Evolutionary conservation across 768 basidiomycete genomes (phyloP).

Genomic region (Termitomyces sp.): DNA sequence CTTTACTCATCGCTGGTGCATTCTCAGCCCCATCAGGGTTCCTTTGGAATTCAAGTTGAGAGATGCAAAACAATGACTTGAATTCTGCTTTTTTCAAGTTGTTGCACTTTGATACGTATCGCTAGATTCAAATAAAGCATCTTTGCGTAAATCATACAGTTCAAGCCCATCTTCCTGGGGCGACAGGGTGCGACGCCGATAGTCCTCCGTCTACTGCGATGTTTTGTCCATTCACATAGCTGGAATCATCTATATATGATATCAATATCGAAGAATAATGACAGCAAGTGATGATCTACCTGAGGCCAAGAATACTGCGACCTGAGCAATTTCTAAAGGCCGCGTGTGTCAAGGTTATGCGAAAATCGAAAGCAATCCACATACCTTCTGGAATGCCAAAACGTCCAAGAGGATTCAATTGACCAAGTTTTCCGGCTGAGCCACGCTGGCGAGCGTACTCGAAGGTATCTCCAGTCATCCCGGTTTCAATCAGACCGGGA

Average conservation of each 20-base stretch:
- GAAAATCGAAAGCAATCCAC: slow-evolving; percentile 10
- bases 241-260: slow-evolving; percentile 62
- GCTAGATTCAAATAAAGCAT: not conserved
- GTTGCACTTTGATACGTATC: too few species aligned
- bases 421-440: slow-evolving; percentile 69
- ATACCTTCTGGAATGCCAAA: slow-evolving; percentile 78
- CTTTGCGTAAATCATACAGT: not conserved
- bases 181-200: slow-evolving; percentile 70
- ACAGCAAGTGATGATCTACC: slow-evolving; percentile 38
- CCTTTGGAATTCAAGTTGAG: slow-evolving; percentile 29
- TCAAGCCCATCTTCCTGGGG: slow-evolving; percentile 70
- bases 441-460: slow-evolving; percentile 73
- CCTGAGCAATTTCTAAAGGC: slow-evolving; percentile 74
- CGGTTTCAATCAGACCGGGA: slow-evolving; percentile 90
- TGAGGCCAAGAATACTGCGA: slow-evolving; percentile 81
- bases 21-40: slow-evolving; percentile 22
- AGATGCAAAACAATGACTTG: not conserved
- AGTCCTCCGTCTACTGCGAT: slow-evolving; percentile 85
- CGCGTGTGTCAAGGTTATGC: slow-evolving; percentile 4
- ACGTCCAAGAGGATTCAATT: slow-evolving; percentile 78
- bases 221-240: slow-evolving; percentile 89
- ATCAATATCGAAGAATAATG: not conserved
- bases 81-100: not conserved
- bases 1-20: not conserved
- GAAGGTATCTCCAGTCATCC: slow-evolving; percentile 81